Evolutionary conservation across 1,284 basidiomycete species (phyloP).

Genomic region (Apiotrichum porosum): DNA sequence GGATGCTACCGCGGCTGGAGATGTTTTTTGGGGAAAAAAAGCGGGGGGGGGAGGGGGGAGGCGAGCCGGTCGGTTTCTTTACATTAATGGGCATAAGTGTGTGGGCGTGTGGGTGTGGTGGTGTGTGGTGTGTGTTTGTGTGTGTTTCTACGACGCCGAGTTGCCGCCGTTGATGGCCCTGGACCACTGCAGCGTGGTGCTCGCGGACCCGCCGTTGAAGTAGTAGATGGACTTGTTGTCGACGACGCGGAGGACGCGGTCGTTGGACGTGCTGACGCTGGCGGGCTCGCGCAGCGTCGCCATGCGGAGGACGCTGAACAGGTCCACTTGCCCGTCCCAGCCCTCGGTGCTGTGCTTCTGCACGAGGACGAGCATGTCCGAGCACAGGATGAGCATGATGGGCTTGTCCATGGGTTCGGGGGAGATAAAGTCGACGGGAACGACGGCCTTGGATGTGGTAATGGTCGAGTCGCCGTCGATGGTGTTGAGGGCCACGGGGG

Average conservation of each 20-base stretch:
- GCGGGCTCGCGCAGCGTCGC: constrained; percentile 80
- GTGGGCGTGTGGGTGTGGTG: too few species aligned
- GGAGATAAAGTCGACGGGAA: constrained; percentile 82
- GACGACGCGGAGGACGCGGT: constrained; percentile 52
- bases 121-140: too few species aligned
- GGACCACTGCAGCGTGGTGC: constrained; percentile 82
- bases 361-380: constrained; percentile 84
- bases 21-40: too few species aligned
- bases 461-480: constrained; percentile 42
- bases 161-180: constrained; percentile 46
- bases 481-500: constrained; percentile 22
- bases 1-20: too few species aligned
- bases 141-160: too few species aligned
- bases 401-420: constrained; percentile 42
- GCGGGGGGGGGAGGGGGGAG: too few species aligned
- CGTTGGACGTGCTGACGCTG: constrained; percentile 78
- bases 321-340: constrained; percentile 65
- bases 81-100: too few species aligned
- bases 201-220: constrained; percentile 75
- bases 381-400: constrained; percentile 52
- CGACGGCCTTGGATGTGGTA: constrained; percentile 55
- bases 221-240: constrained; percentile 71
- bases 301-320: constrained; percentile 91
- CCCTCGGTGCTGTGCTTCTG: constrained; percentile 68
- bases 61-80: too few species aligned